phyloP scores from a whole-genome alignment of 495 filamentous ascomycete species.

The Articulospora tetracladia region DNA sequence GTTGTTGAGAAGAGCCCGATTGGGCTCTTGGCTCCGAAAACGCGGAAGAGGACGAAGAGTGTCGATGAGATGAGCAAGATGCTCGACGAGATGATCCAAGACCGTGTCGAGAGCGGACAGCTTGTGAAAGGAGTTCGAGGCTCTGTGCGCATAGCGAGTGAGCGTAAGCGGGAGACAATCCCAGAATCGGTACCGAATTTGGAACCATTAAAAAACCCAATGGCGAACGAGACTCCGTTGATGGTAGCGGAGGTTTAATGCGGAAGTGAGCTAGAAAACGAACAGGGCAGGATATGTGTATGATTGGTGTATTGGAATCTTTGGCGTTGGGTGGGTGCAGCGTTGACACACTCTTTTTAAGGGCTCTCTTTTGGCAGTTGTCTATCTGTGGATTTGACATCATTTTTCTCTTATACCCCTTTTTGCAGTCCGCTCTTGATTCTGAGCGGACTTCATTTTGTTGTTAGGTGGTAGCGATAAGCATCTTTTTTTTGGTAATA shows the following conservation, averaged over 20 bases:
- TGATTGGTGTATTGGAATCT: not conserved
- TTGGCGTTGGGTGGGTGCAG: not conserved
- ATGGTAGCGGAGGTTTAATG: conserved; percentile 10
- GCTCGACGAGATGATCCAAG: conserved; percentile 92
- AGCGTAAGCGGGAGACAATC: conserved; percentile 8
- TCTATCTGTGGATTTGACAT: not conserved
- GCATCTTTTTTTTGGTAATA: conserved; percentile 3
- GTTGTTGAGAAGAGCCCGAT: conserved; percentile 18
- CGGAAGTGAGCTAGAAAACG: not conserved
- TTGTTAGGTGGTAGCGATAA: not conserved
- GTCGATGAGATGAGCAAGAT: conserved; percentile 87
- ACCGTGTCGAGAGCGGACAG: conserved; percentile 69
- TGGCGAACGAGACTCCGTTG: not conserved
- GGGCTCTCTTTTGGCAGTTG: not conserved
- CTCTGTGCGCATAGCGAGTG: conserved; percentile 23
- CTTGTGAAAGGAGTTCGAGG: conserved; percentile 51
- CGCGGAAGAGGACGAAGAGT: conserved; percentile 56
- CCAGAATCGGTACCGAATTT: conserved; percentile 2
- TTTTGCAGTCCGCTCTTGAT: conserved; percentile 6
- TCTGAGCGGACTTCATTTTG: not conserved
- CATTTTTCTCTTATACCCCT: conserved; percentile 14
- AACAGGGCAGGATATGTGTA: not conserved
- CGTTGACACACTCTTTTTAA: not conserved
- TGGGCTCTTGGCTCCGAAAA: conserved; percentile 20
- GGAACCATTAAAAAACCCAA: not conserved